Percentiles rank a stretch among this genome's conserved stretches.
Evolutionary conservation across 345 rosid genomes (phyloP).

Genomic region (Camelina neglecta): DNA sequence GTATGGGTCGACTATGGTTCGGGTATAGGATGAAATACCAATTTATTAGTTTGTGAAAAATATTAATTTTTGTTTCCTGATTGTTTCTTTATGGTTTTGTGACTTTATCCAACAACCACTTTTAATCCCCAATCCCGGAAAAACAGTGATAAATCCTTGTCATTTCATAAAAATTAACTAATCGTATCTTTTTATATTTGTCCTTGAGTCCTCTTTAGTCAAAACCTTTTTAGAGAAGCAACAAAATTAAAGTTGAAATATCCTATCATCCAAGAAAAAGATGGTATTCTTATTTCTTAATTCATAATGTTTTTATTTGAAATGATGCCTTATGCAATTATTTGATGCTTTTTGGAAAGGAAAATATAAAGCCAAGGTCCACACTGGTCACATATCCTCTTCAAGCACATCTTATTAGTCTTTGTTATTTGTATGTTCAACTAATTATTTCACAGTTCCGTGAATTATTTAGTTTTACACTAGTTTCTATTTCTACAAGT

Average conservation of each 20-base stretch:
- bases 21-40: neutral
- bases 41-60: neutral
- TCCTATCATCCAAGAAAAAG: neutral
- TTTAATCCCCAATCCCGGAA: neutral
- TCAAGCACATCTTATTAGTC: neutral
- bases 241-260: slow-evolving; percentile 16
- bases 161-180: neutral
- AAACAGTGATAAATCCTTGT: neutral
- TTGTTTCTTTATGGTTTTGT: neutral
- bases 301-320: neutral
- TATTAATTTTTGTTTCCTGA: neutral
- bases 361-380: slow-evolving; percentile 27
- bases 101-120: neutral
- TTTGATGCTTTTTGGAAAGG: slow-evolving; percentile 28
- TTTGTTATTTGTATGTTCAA: neutral
- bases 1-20: neutral
- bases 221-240: slow-evolving; percentile 18
- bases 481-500: too few relatives aligned
- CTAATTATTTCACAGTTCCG: neutral
- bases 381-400: neutral
- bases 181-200: neutral
- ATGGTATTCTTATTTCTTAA: neutral
- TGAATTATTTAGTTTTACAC: too few relatives aligned
- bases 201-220: neutral
- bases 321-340: slow-evolving; percentile 23